Base-by-base conservation (phyloP, 345 rosid genomes). In the Eucalyptus cloeziana region DNA sequence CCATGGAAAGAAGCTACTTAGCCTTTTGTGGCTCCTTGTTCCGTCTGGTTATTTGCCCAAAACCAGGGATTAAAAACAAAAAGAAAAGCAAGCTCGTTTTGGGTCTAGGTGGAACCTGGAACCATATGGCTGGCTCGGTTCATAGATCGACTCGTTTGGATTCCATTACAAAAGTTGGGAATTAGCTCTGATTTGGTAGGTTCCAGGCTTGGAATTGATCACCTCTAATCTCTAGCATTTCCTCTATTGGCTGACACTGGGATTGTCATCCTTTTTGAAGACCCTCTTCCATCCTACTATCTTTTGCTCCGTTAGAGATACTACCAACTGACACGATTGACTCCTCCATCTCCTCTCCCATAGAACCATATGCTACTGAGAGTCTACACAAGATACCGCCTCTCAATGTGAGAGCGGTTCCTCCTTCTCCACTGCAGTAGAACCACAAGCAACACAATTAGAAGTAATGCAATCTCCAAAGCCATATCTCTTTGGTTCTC, bases 1-100 rank as follows among this genome's bases (percentile, higher is more conserved):
- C 51, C 90, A 83, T 86, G 56, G 86, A 81, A 87, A 86, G 88
- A 89, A 81, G 87, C 83, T 49, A 49, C 87, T 86, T 21, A n/a
- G 40, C 86, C 94, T 95, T 92, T 93, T 91, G 51, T 90, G 88
- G 90, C 86, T 88, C 87, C 86, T 54, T 89, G 71, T 33, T 85
- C 45, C 49, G 24, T 87, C 16, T 71, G 31, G 69, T 62, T 62
- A 62, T 62, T 62, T 62, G 33, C 69, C 69, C 30, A 31, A 62
- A 30, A 62, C 69, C 69, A 62, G 16, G 31, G 31, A 60, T 25
- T 5, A 6, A 62, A 62, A 62, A 12, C 13, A 30, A 6, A 62
- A 30, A 62, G n/a, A 60, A 60, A 60, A 60, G 33, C 69, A 62
- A 30, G 69, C 69, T 1, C 7, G 16, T 62, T 62, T 13, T 62